A percentile compares a stretch with the other conserved stretches of the same genome.
These are phyloP conservation scores for Rosa hybrid DNA, from an alignment of 331 rosid species.

Conservation along the genomic window DNA sequence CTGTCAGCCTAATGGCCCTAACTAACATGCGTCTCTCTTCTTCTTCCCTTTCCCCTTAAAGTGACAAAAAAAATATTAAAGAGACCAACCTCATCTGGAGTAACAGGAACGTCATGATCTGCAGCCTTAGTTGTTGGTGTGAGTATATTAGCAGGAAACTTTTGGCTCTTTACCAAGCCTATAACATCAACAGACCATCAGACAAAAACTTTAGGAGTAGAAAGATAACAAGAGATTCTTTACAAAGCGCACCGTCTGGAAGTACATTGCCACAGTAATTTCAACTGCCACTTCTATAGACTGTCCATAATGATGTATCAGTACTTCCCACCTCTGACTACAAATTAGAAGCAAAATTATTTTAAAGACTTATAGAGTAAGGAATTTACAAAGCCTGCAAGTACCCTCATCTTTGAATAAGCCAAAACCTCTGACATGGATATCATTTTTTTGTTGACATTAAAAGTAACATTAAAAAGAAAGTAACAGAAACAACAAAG, in stretches of 20 bases:
- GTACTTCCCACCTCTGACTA: constrained; percentile 97
- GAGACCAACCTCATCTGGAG: constrained; percentile 74
- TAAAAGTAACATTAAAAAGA: too few relatives aligned
- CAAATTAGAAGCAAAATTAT: constrained; percentile 27
- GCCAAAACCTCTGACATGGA: neutral
- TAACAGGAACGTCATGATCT: constrained; percentile 85
- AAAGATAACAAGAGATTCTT: neutral
- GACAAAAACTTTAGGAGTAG: neutral
- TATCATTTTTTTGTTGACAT: too few relatives aligned
- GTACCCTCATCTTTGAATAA: neutral
- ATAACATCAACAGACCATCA: constrained; percentile 28
- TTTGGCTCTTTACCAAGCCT: constrained; percentile 90
- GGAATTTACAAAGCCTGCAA: neutral
- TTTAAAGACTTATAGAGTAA: constrained; percentile 15
- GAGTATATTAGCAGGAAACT: constrained; percentile 70
- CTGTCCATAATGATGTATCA: constrained; percentile 91
- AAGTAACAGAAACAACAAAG: too few relatives aligned
- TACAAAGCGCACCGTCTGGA: constrained; percentile 63
- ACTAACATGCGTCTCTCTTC: neutral
- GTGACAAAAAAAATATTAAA: neutral
- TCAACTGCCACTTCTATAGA: constrained; percentile 72
- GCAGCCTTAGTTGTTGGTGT: constrained; percentile 97
- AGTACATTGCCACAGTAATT: constrained; percentile 85
- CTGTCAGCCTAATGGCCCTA: neutral
- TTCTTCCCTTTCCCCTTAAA: neutral